phyloP scores from a whole-genome alignment of 345 rosid species.

The Limnanthes douglasii region DNA sequence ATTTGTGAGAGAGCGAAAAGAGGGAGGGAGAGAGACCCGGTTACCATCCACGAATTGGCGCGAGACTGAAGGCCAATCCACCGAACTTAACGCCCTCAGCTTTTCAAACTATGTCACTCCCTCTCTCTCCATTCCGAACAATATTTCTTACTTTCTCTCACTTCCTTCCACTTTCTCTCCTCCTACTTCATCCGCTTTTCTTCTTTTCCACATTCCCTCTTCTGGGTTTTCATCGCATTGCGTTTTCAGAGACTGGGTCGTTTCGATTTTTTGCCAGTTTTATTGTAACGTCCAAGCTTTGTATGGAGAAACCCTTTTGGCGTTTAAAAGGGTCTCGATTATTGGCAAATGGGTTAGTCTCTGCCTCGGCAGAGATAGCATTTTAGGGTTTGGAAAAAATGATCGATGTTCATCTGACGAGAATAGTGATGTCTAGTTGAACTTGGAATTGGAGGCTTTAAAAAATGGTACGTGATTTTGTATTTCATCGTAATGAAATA shows the following conservation, averaged over 20 bases:
- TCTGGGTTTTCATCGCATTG: neutral
- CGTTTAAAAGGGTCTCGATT: slow-evolving; percentile 2
- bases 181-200: slow-evolving; percentile 6
- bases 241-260: neutral
- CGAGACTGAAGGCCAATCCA: slow-evolving; percentile 39
- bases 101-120: slow-evolving; percentile 28
- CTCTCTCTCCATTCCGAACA: slow-evolving; percentile 13
- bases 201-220: neutral
- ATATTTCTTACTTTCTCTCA: slow-evolving; percentile 4
- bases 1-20: slow-evolving; percentile 2
- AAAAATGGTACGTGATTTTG: slow-evolving; percentile 30
- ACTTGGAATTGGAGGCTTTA: slow-evolving; percentile 9
- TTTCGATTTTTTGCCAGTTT: slow-evolving; percentile 3
- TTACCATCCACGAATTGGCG: slow-evolving; percentile 74
- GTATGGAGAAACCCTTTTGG: slow-evolving; percentile 10
- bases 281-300: slow-evolving; percentile 1
- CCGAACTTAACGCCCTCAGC: slow-evolving; percentile 36
- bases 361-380: slow-evolving; percentile 1
- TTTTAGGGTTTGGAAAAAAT: slow-evolving; percentile 2
- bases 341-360: slow-evolving; percentile 3
- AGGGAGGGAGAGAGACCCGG: slow-evolving; percentile 14
- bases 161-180: slow-evolving; percentile 8
- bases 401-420: slow-evolving; percentile 5
- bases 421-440: slow-evolving; percentile 2
- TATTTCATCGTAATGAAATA: neutral